phyloP scores from a whole-genome alignment of 1,139 yeast species.

The Magnusiomyces suaveolens region DNA sequence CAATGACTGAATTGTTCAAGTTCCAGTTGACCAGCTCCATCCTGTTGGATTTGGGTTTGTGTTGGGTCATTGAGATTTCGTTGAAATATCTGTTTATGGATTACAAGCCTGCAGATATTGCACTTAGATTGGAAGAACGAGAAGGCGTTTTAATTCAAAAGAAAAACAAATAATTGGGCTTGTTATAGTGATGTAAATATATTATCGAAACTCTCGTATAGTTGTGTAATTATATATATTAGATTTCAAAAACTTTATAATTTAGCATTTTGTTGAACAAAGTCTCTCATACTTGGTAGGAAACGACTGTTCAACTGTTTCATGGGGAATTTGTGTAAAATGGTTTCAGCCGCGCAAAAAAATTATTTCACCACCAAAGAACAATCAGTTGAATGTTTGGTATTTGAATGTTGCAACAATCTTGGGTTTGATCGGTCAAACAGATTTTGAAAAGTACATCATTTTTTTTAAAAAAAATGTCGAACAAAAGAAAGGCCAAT shows the following conservation, averaged over 20 bases:
- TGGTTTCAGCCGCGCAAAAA: not conserved
- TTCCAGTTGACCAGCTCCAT: constrained; percentile 63
- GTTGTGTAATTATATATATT: not conserved
- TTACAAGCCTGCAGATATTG: constrained; percentile 86
- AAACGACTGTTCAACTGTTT: too few relatives aligned
- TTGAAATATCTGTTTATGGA: constrained; percentile 85
- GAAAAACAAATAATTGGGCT: constrained; percentile 23
- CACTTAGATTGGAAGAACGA: constrained; percentile 36
- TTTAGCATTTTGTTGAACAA: not conserved
- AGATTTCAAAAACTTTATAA: not conserved
- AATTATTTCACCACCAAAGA: not conserved
- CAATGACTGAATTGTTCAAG: constrained; percentile 71
- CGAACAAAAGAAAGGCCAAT: constrained; percentile 1
- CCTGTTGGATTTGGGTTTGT: constrained; percentile 62
- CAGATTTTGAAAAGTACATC: not conserved
- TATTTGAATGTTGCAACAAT: not conserved
- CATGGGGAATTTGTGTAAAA: too few relatives aligned
- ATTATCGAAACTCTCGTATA: not conserved
- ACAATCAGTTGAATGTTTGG: not conserved
- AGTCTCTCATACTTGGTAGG: too few relatives aligned
- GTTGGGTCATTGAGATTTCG: constrained; percentile 70
- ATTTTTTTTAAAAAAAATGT: not conserved
- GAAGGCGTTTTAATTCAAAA: constrained; percentile 24
- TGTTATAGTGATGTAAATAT: not conserved
- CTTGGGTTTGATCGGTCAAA: not conserved